Percentiles rank a stretch among this genome's conserved stretches.
Conservation (phyloP, 495 filamentous ascomycete genomes). For the Podospora bellae-mahoneyi region DNA sequence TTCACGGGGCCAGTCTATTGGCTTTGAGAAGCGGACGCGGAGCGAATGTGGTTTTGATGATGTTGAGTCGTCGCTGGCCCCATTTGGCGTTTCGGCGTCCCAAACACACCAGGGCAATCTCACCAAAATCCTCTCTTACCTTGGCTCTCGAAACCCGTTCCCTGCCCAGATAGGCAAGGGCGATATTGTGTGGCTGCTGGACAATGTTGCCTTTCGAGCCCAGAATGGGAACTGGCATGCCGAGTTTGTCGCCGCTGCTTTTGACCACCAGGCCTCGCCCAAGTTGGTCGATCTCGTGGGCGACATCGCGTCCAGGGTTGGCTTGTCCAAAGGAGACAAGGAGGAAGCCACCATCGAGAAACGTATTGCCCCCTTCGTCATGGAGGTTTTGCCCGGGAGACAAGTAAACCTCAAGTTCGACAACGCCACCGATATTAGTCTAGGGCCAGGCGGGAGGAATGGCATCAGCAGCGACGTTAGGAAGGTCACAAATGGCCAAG, state of each 20-base stretch:
- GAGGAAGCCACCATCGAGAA: constrained; percentile 63
- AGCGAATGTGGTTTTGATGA: constrained; percentile 41
- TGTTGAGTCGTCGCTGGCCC: constrained; percentile 38
- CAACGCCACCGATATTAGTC: constrained; percentile 48
- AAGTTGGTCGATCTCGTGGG: constrained; percentile 65
- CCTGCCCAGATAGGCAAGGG: constrained; percentile 36
- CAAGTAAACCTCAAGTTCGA: constrained; percentile 54
- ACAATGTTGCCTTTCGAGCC: constrained; percentile 77
- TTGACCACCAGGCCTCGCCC: constrained; percentile 63
- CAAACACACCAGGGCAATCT: constrained; percentile 27
- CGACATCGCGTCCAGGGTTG: constrained; percentile 65
- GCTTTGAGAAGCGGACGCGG: constrained; percentile 39
- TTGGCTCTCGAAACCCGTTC: constrained; percentile 45
- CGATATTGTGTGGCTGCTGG: constrained; percentile 82
- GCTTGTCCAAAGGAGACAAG: constrained; percentile 60
- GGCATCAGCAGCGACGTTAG: constrained; percentile 65
- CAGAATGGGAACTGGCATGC: constrained; percentile 60
- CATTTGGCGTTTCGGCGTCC: constrained; percentile 19
- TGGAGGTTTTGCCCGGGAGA: constrained; percentile 66
- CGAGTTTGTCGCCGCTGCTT: constrained; percentile 77
- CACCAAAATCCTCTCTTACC: constrained; percentile 42
- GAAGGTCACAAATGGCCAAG: constrained; percentile 36
- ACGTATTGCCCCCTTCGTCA: constrained; percentile 72
- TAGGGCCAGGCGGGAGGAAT: constrained; percentile 67
- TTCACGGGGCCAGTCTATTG: constrained; percentile 7